These are phyloP conservation scores for Dioszegia hungarica DNA, from an alignment of 768 basidiomycete genomes.

Conservation along the genomic window DNA sequence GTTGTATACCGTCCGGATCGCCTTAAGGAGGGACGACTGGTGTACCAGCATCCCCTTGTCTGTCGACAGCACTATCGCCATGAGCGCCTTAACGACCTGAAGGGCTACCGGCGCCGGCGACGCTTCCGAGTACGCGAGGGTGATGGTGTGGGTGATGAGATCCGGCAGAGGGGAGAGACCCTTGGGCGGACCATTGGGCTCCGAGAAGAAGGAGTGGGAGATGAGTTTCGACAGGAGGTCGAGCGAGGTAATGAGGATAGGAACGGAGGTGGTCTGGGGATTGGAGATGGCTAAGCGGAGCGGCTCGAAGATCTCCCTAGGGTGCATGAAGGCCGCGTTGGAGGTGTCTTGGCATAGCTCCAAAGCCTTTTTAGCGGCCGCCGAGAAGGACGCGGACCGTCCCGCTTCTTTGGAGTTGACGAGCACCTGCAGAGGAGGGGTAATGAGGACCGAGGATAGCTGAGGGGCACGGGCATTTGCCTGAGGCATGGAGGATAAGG, in stretches of 20 bases:
- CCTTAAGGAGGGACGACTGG: slow-evolving; percentile 91
- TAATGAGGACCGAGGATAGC: slow-evolving; percentile 45
- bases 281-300: slow-evolving; percentile 75
- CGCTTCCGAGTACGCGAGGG: slow-evolving; percentile 79
- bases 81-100: slow-evolving; percentile 92
- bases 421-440: slow-evolving; percentile 80
- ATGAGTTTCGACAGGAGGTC: slow-evolving; percentile 98
- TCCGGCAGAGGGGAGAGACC: slow-evolving; percentile 78
- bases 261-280: slow-evolving; percentile 79
- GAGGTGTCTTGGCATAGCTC: slow-evolving; percentile 64
- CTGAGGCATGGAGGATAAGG: slow-evolving; percentile 18
- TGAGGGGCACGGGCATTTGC: slow-evolving; percentile 12
- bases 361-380: slow-evolving; percentile 72
- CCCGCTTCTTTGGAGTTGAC: slow-evolving; percentile 82
- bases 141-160: slow-evolving; percentile 89
- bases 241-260: slow-evolving; percentile 90
- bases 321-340: slow-evolving; percentile 62
- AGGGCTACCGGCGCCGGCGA: slow-evolving; percentile 87
- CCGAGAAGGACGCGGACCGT: slow-evolving; percentile 71
- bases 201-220: slow-evolving; percentile 92
- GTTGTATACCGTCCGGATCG: slow-evolving; percentile 96
- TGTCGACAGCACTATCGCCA: slow-evolving; percentile 76
- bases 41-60: slow-evolving; percentile 62
- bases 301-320: slow-evolving; percentile 91
- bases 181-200: slow-evolving; percentile 65